A percentile compares a stretch with the other conserved stretches of the same genome.
Evolutionary conservation across 73 alveolate genomes (phyloP).

Genomic region (Paramecium primaurelia): DNA sequence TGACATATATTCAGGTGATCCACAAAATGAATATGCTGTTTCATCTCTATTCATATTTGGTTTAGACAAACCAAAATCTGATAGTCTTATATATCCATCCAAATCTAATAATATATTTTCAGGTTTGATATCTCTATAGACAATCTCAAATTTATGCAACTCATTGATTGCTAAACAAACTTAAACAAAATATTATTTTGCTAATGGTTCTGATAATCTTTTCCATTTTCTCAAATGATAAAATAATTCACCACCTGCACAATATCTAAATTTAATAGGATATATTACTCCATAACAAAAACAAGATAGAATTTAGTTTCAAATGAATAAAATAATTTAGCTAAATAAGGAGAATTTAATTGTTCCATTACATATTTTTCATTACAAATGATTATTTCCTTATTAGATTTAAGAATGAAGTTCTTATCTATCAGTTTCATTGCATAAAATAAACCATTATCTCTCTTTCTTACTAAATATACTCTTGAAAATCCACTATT

Average conservation of each 20-base stretch:
- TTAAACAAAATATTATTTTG: constrained; percentile 81
- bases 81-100: constrained; percentile 80
- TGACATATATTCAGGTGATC: constrained; percentile 92
- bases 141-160: constrained; percentile 79
- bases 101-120: constrained; percentile 86
- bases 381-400: constrained; percentile 31
- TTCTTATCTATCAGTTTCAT: constrained; percentile 45
- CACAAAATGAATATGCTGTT: constrained; percentile 80
- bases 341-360: constrained; percentile 33
- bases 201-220: constrained; percentile 68
- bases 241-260: constrained; percentile 78
- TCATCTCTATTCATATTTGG: constrained; percentile 57
- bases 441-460: constrained; percentile 29
- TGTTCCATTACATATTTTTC: constrained; percentile 45
- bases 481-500: constrained; percentile 27
- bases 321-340: constrained; percentile 55
- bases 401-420: constrained; percentile 26
- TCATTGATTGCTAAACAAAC: constrained; percentile 78
- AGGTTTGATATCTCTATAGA: constrained; percentile 93
- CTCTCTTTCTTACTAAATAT: constrained; percentile 25
- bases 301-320: constrained; percentile 62
- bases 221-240: constrained; percentile 72
- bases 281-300: constrained; percentile 64
- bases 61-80: constrained; percentile 91
- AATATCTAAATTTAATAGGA: background rate